A percentile compares a stretch with the other conserved stretches of the same genome.
These are phyloP conservation scores for Abrus precatorius DNA, from an alignment of 306 rosid genomes.

Conservation along the genomic window DNA sequence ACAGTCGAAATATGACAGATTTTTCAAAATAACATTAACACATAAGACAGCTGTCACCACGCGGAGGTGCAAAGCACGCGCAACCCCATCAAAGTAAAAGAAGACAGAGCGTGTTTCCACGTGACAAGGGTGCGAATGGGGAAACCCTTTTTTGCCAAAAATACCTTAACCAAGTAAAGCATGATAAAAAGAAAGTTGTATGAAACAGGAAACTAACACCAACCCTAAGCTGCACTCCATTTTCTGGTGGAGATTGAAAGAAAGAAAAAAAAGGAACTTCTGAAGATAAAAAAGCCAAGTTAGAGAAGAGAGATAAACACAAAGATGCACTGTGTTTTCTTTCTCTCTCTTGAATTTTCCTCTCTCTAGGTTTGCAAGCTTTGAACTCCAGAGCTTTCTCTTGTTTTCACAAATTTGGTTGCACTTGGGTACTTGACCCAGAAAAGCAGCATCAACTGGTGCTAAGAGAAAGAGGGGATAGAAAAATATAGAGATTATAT, in stretches of 20 bases:
- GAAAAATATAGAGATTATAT: slow-evolving; percentile 14
- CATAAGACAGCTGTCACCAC: slow-evolving; percentile 48
- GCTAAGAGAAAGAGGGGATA: slow-evolving; percentile 50
- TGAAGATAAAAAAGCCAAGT: slow-evolving; percentile 34
- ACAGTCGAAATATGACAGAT: slow-evolving; percentile 46
- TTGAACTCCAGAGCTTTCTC: slow-evolving; percentile 52
- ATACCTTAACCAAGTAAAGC: slow-evolving; percentile 18
- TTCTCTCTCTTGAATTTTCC: slow-evolving; percentile 43
- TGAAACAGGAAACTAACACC: slow-evolving; percentile 65
- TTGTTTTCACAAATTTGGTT: slow-evolving; percentile 67
- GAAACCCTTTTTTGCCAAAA: background rate
- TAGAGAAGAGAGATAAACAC: slow-evolving; percentile 43
- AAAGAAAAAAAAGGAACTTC: slow-evolving; percentile 30
- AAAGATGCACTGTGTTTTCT: slow-evolving; percentile 12
- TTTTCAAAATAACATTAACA: slow-evolving; percentile 28
- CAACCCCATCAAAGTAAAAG: rapidly evolving
- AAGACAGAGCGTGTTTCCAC: background rate
- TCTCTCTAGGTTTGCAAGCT: slow-evolving; percentile 58
- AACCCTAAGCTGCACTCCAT: slow-evolving; percentile 65
- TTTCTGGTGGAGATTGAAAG: slow-evolving; percentile 52
- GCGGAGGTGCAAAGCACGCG: background rate
- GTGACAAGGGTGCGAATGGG: background rate
- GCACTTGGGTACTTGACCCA: slow-evolving; percentile 58
- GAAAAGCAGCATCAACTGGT: slow-evolving; percentile 65
- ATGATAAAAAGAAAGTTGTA: slow-evolving; percentile 53